Conservation (phyloP, 2,329 filamentous ascomycete genomes). For the Ilyonectria sp. region DNA sequence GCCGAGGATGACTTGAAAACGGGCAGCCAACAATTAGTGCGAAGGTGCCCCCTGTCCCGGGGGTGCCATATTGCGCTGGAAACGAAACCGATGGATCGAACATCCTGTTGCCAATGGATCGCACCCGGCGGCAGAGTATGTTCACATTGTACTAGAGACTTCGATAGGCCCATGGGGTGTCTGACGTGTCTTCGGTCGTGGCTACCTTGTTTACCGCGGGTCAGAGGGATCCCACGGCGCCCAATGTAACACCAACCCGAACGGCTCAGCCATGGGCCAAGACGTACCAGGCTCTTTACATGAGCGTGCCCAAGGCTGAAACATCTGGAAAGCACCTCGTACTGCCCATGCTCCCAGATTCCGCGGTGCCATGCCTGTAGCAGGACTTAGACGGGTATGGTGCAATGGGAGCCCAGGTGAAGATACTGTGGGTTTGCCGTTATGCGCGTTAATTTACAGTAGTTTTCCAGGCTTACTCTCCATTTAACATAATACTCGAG, state of each 20-base stretch:
- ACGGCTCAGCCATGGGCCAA: background rate
- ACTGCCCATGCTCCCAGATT: too few relatives aligned
- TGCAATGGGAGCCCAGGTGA: too few relatives aligned
- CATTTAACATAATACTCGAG: too few relatives aligned
- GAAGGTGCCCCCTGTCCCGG: too few relatives aligned
- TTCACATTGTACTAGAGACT: background rate
- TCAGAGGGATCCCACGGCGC: background rate
- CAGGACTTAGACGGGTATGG: too few relatives aligned
- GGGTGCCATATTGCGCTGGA: too few relatives aligned
- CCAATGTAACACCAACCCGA: background rate
- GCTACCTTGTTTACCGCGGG: background rate
- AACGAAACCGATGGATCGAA: background rate
- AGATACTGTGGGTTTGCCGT: too few relatives aligned
- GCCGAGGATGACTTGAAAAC: too few relatives aligned
- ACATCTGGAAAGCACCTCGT: background rate
- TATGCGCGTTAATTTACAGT: too few relatives aligned
- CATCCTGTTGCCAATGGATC: background rate
- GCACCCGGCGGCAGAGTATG: background rate
- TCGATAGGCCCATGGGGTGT: background rate
- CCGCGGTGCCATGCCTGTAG: too few relatives aligned
- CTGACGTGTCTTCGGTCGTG: background rate
- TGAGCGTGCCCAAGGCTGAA: constrained; percentile 9
- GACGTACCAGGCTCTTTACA: constrained; percentile 11
- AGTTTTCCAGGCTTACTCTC: too few relatives aligned
- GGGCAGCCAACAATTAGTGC: too few relatives aligned